Conservation (phyloP, 225 moss, liverwort and hornwort species). For the Marchantia paleacea region DNA sequence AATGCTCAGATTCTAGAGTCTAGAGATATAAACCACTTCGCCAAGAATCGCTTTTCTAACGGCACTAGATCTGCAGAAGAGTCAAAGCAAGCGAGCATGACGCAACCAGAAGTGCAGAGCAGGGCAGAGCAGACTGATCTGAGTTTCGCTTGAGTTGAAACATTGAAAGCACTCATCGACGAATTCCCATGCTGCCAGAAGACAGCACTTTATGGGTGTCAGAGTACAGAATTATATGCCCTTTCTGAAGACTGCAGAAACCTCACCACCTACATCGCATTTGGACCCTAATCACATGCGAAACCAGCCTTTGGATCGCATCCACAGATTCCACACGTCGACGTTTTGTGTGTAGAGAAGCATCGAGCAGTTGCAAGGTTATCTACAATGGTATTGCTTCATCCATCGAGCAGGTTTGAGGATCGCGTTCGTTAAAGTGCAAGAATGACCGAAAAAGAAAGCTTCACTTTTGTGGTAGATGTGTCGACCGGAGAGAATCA, state of each 20-base stretch:
- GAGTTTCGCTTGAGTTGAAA: too few species aligned
- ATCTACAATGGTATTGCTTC: background rate
- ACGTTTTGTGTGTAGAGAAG: background rate
- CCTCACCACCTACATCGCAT: background rate
- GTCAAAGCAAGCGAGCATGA: slow-evolving; percentile 3
- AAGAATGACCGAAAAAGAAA: background rate
- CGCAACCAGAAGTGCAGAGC: background rate
- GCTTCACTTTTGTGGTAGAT: background rate
- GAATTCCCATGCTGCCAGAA: background rate
- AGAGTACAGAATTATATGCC: background rate
- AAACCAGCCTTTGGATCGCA: background rate
- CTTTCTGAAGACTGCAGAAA: background rate
- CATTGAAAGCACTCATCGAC: background rate
- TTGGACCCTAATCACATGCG: background rate
- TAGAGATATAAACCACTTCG: too few species aligned
- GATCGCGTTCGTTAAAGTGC: background rate
- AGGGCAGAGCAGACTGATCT: too few species aligned
- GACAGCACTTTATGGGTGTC: background rate
- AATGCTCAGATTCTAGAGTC: background rate
- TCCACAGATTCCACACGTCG: background rate
- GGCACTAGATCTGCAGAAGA: background rate
- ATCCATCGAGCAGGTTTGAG: background rate
- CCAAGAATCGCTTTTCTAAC: background rate
- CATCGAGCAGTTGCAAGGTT: background rate
- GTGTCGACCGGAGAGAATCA: slow-evolving; percentile 4